Percentiles rank a stretch among this genome's conserved stretches.
phyloP scores from a whole-genome alignment of 1,284 basidiomycete genomes.

The Naganishia cerealis region DNA sequence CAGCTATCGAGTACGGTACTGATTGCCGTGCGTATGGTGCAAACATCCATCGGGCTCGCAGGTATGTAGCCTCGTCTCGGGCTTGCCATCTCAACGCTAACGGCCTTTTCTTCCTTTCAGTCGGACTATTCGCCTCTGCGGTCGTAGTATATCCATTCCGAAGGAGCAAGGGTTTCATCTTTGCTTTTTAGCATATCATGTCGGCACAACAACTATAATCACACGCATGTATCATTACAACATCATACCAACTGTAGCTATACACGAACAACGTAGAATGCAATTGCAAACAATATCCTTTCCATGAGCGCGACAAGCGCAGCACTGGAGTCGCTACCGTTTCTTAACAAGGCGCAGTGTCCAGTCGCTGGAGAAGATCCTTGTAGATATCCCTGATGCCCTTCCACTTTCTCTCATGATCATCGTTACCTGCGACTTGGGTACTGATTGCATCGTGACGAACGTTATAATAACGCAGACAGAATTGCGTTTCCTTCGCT shows the following conservation, averaged over 20 bases:
- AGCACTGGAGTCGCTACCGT: background rate
- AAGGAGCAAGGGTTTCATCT: slow-evolving; percentile 41
- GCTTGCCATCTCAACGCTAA: background rate
- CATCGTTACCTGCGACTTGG: background rate
- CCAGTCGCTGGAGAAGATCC: background rate
- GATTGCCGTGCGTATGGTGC: slow-evolving; percentile 38
- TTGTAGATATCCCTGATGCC: background rate
- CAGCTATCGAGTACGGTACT: slow-evolving; percentile 41
- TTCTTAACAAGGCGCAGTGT: background rate
- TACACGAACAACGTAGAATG: background rate
- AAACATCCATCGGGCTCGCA: slow-evolving; percentile 43
- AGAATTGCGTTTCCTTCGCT: too few relatives aligned
- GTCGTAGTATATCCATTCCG: slow-evolving; percentile 44
- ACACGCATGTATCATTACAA: background rate
- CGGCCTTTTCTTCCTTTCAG: slow-evolving; percentile 7
- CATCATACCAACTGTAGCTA: background rate
- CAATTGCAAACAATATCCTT: background rate
- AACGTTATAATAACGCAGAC: too few relatives aligned
- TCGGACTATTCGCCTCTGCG: slow-evolving; percentile 42
- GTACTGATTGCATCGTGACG: too few relatives aligned
- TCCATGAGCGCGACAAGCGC: background rate
- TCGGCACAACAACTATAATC: background rate
- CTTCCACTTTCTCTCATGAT: background rate
- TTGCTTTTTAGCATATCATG: slow-evolving; percentile 37
- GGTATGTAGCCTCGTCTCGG: slow-evolving; percentile 3